These are phyloP conservation scores for Paramecium sexaurelia DNA, from an alignment of 73 alveolate species.

Conservation along the genomic window DNA sequence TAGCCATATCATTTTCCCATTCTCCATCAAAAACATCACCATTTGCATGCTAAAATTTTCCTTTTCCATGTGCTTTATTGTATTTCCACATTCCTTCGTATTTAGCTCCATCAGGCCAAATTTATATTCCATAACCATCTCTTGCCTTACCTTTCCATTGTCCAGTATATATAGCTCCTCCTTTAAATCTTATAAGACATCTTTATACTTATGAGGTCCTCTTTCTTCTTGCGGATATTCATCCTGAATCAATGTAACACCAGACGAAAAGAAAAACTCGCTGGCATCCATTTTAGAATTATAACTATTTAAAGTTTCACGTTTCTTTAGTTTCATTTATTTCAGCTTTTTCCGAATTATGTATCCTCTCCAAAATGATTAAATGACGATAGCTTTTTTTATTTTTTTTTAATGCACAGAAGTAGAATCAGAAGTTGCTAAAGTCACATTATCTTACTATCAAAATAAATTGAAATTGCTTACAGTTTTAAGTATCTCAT, in stretches of 20 bases:
- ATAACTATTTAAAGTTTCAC: constrained; percentile 13
- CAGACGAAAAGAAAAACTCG: constrained; percentile 31
- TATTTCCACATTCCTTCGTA: constrained; percentile 73
- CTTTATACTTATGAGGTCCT: constrained; percentile 70
- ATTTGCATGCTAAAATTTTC: constrained; percentile 66
- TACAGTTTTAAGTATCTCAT: constrained; percentile 19
- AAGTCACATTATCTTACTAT: neutral
- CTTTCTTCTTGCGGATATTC: neutral
- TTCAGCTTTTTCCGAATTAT: neutral
- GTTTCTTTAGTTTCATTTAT: neutral
- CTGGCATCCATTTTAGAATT: constrained; percentile 22
- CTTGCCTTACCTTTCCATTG: constrained; percentile 43
- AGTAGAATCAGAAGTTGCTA: constrained; percentile 2
- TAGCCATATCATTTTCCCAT: neutral
- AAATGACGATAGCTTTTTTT: neutral
- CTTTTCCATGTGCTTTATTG: constrained; percentile 69
- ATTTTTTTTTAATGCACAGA: neutral
- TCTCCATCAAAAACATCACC: constrained; percentile 54
- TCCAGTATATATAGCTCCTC: constrained; percentile 48
- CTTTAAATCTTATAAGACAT: constrained; percentile 50
- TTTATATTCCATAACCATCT: constrained; percentile 53
- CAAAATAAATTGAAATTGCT: neutral
- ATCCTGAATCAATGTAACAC: constrained; percentile 3
- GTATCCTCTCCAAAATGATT: constrained; percentile 8
- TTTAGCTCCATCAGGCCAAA: constrained; percentile 71